A percentile compares a stretch with the other conserved stretches of the same genome.
phyloP scores from a whole-genome alignment of 768 basidiomycete genomes.

The Multifurca ochricompacta region DNA sequence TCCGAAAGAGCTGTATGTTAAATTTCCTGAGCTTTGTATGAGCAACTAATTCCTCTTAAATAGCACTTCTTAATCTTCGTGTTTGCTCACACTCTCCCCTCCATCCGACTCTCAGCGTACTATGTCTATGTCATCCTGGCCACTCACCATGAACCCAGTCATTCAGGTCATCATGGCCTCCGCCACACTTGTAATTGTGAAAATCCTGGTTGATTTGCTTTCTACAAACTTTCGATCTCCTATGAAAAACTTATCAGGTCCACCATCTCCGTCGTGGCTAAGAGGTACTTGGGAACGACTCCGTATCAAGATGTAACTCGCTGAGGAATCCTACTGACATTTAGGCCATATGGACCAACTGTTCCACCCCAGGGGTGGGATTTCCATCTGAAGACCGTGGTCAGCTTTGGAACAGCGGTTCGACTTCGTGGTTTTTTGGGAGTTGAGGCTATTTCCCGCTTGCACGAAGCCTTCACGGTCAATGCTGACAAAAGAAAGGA shows the following conservation, averaged over 20 bases:
- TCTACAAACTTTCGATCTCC: conserved; percentile 1
- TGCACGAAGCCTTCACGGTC: not conserved
- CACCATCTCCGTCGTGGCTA: conserved; percentile 14
- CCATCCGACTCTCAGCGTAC: too few species aligned
- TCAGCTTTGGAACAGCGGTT: conserved; percentile 11
- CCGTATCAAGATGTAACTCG: too few species aligned
- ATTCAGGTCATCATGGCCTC: conserved; percentile 2
- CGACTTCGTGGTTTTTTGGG: conserved; percentile 15
- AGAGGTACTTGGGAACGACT: not conserved
- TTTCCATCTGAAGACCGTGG: conserved; percentile 14
- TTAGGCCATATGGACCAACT: conserved; percentile 14
- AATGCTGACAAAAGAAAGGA: conserved; percentile 5
- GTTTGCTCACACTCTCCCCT: too few species aligned
- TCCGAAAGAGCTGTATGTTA: too few species aligned
- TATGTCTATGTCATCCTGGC: not conserved
- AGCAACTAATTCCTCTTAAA: too few species aligned
- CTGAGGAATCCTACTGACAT: not conserved
- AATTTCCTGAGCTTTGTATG: too few species aligned
- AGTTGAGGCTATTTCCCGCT: not conserved
- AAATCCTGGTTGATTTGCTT: conserved; percentile 6
- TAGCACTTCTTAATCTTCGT: too few species aligned
- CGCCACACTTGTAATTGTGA: conserved; percentile 3
- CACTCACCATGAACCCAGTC: conserved; percentile 1
- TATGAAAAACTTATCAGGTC: conserved; percentile 11
- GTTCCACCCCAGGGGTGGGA: conserved; percentile 16